Evolutionary conservation across 2,329 filamentous ascomycete species (phyloP), one percentile per base, ranked within the genome.

Genomic region (Trichoderma harzianum): DNA sequence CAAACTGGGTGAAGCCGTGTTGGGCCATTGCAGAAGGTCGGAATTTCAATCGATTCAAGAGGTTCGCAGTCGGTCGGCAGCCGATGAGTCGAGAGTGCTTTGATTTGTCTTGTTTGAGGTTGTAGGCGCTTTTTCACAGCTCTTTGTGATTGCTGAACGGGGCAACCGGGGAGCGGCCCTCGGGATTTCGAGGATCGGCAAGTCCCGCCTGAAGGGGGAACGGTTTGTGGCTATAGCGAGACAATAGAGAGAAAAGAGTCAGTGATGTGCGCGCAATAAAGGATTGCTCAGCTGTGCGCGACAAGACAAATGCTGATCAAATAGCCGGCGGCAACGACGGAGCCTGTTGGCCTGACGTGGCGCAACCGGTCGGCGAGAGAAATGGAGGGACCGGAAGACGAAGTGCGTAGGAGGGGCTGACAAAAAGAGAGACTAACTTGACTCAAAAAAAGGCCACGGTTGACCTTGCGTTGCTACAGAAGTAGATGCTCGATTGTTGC

Each of bases 1-100:
- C 84, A 78, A 89, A 89, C 75, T 87, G 86, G 78, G 83, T 83
- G 80, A 88, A 90, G 76, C 83, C 82, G 82, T 88, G 86, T 69
- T 88, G 86, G 76, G 87, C 85, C 87, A 89, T 89, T 73, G 76
- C 76, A 72, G 75, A 24, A 68, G 5, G 66, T 61, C 28, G 55
- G 30, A 14, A 51, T 60, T 51, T 58, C 28, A 32, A 36, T 51
- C 57, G 34, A 58, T 58, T 21, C 65, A 64, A 34, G 51, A 24
- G 36, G 34, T 43, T 62, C 43, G 26, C 58, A 28, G 43, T 36
- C 34, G 55, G 65, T 30, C 26, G 28, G 39, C 11, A 61, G 18
- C 18, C 7, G 34, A 58, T 26, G 7, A 43, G 18, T 32, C 7
- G 28, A 34, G 32, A 53, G 16, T 12, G 32, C 10, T 39, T 67